Evolutionary conservation across 345 rosid species (phyloP), one percentile per base, ranked within the genome.

Genomic region (Eucalyptus sp.): DNA sequence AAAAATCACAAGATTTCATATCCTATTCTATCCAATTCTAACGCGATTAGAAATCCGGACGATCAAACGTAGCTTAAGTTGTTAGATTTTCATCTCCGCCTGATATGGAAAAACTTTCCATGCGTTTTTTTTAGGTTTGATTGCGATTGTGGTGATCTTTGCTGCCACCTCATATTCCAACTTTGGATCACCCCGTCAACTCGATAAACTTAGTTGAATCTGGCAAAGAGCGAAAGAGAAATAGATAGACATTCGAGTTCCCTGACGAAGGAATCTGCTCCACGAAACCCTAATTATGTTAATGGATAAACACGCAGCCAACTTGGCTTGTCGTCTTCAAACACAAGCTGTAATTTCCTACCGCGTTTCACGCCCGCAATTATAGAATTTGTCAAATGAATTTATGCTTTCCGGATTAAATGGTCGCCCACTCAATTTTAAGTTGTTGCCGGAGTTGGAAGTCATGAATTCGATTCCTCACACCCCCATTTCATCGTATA

Each of bases 41-140:
- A 6, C 44, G 1, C 44, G 44, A 43, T 43, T 43, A 43, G 44
- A 43, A 43, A 43, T 43, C 2, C 7, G 7, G 7, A 43, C 7
- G 7, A 43, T 6, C 44, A 43, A 43, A 43, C 44, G 44, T 43
- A 43, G 43, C 0, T 0, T 33, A 1, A 0, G 80, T 17, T 24
- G 7, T 8, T 33, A 33, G 6, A 33, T 24, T 15, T 33, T 7
- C 41, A 66, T 31, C 20, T 31, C 76, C 33, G 1, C 20, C 2
- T 4, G 10, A 66, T 5, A 15, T 6, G 18, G 33, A n/a, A 29
- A n/a, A n/a, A 13, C 9, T 14, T 58, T 58, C 0, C 31, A 4
- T 66, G 22, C 6, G 41, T 33, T 33, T 33, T 66, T 33, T 44
- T 68, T 68, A 0, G 7, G 44, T 33, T 68, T 68, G 0, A 33